Evolutionary conservation across 148 eudicot species (phyloP).

Genomic region (Nepenthes gracilis): DNA sequence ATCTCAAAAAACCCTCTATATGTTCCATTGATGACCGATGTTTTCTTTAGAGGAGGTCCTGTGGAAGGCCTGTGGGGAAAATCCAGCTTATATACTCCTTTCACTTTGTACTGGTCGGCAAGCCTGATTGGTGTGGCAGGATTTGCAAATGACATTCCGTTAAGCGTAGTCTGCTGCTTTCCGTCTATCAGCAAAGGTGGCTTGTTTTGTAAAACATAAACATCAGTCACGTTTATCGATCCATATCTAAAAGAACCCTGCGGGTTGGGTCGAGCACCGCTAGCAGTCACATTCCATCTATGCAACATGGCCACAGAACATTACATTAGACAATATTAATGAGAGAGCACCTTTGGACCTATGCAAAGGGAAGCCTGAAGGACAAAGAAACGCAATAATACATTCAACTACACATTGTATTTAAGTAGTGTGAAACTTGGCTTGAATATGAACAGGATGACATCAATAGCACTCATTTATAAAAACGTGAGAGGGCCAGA

Average conservation of each 20-base stretch:
- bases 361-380: too few species aligned
- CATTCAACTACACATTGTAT: too few species aligned
- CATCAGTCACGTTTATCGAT: conserved; percentile 77
- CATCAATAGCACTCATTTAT: too few species aligned
- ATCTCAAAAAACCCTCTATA: conserved; percentile 81
- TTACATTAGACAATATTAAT: too few species aligned
- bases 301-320: conserved; percentile 8
- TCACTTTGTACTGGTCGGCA: conserved; percentile 64
- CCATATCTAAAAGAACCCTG: conserved; percentile 95
- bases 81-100: conserved; percentile 65
- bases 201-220: conserved; percentile 62
- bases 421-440: too few species aligned
- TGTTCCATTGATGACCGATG: conserved; percentile 80
- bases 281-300: conserved; percentile 97
- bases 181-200: conserved; percentile 61
- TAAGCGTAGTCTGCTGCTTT: conserved; percentile 50
- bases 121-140: conserved; percentile 90
- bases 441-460: too few species aligned
- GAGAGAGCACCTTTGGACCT: too few species aligned
- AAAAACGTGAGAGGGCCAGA: too few species aligned
- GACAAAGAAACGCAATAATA: too few species aligned
- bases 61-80: conserved; percentile 66
- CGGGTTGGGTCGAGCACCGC: conserved; percentile 99
- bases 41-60: conserved; percentile 56
- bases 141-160: conserved; percentile 79